Evolutionary conservation across 2,329 filamentous ascomycete genomes (phyloP).

Genomic region (Chalaropsis ovoidea): DNA sequence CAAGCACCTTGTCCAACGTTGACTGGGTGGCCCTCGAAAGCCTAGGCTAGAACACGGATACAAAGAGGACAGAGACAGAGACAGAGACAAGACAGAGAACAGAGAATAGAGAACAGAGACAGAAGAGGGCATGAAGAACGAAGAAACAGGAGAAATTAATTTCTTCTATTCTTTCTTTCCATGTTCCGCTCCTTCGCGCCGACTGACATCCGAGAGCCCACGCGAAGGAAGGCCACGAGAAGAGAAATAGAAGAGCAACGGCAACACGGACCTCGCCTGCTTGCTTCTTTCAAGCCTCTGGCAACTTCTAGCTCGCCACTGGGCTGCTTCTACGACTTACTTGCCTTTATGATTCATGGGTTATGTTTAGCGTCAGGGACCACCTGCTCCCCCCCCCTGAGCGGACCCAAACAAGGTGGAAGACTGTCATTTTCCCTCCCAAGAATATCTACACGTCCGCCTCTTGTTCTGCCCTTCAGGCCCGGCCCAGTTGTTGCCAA

Average conservation of each 20-base stretch:
- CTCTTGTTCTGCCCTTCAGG: neutral
- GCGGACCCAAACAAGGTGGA: neutral
- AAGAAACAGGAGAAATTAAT: too few species aligned
- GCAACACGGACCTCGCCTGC: slow-evolving; percentile 1
- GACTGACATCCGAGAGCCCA: neutral
- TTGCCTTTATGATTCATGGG: slow-evolving; percentile 3
- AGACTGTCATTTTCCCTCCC: neutral
- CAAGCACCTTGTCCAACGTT: slow-evolving; percentile 7
- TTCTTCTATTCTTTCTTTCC: neutral
- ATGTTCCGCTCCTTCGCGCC: neutral
- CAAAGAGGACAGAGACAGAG: neutral
- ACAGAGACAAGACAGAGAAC: neutral
- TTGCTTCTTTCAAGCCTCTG: neutral
- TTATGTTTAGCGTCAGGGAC: neutral
- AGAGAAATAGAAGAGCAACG: slow-evolving; percentile 2
- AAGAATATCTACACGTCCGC: neutral
- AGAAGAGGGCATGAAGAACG: neutral
- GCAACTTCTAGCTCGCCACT: neutral
- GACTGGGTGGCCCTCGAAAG: too few species aligned
- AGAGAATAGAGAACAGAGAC: neutral
- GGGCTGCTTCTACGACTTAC: neutral
- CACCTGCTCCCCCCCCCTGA: neutral
- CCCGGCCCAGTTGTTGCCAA: neutral
- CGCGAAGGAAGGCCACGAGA: slow-evolving; percentile 4
- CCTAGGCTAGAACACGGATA: too few species aligned